phyloP scores from a whole-genome alignment of 768 basidiomycete genomes.

The Lepiota brunneoincarnata region DNA sequence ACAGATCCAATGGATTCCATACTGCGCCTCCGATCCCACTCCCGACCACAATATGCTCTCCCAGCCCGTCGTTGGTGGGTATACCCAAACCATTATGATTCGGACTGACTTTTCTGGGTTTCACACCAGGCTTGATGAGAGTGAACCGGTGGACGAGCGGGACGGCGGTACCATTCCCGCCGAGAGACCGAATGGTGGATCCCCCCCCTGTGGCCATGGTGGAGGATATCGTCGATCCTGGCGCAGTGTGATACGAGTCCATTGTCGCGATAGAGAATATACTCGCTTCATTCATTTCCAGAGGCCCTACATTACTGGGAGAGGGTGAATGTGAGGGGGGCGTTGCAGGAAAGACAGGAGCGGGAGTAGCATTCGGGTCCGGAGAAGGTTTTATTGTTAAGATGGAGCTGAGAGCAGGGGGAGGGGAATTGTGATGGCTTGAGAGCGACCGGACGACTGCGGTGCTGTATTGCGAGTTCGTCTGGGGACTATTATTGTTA shows the following conservation, averaged over 20 bases:
- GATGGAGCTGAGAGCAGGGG: slow-evolving; percentile 67
- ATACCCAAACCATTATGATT: neutral
- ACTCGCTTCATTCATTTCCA: slow-evolving; percentile 38
- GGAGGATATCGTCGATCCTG: slow-evolving; percentile 46
- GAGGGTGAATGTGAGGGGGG: slow-evolving; percentile 21
- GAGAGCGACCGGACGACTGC: slow-evolving; percentile 57
- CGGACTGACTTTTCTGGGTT: slow-evolving; percentile 39
- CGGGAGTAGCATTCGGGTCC: slow-evolving; percentile 44
- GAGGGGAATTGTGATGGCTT: slow-evolving; percentile 30
- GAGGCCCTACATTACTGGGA: slow-evolving; percentile 18
- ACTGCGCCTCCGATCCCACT: slow-evolving; percentile 34
- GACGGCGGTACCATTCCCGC: neutral
- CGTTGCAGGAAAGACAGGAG: slow-evolving; percentile 36
- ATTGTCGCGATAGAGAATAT: slow-evolving; percentile 55
- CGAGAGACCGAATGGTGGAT: slow-evolving; percentile 51
- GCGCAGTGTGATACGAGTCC: slow-evolving; percentile 66
- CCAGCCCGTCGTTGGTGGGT: neutral
- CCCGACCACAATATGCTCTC: slow-evolving; percentile 14
- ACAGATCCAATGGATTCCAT: slow-evolving; percentile 79
- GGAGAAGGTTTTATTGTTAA: slow-evolving; percentile 63
- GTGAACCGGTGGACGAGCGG: slow-evolving; percentile 78
- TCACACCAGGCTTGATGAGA: slow-evolving; percentile 75
- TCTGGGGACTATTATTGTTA: neutral
- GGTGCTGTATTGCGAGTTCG: slow-evolving; percentile 61
- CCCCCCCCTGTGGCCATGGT: slow-evolving; percentile 77